phyloP scores from a whole-genome alignment of 768 basidiomycete genomes.

The Scleroderma bovista region DNA sequence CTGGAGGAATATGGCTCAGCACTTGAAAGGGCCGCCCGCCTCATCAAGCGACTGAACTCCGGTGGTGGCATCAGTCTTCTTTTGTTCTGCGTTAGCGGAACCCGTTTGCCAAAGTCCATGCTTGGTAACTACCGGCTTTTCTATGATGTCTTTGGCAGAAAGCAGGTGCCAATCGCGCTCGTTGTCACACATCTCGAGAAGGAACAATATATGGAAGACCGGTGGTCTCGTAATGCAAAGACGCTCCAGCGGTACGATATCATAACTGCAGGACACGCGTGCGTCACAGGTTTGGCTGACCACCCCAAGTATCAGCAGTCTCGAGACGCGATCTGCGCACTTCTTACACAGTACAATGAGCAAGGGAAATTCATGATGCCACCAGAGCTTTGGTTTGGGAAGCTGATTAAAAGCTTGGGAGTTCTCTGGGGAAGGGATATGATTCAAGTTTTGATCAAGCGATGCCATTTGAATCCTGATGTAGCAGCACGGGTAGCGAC shows the following conservation, averaged over 20 bases:
- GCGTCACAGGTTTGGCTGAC: conserved; percentile 22
- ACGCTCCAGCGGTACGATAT: conserved; percentile 17
- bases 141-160: conserved; percentile 19
- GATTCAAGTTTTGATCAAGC: conserved; percentile 19
- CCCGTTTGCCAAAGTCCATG: conserved; percentile 25
- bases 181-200: conserved; percentile 37
- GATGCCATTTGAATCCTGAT: conserved; percentile 19
- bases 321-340: conserved; percentile 14
- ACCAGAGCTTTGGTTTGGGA: conserved; percentile 22
- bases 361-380: conserved; percentile 29
- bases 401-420: conserved; percentile 17
- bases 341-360: conserved; percentile 16
- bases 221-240: conserved; percentile 25
- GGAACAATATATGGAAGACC: conserved; percentile 27
- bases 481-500: conserved; percentile 16
- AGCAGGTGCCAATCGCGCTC: conserved; percentile 34
- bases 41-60: conserved; percentile 28
- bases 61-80: conserved; percentile 36
- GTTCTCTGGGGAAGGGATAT: conserved; percentile 21
- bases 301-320: conserved; percentile 29
- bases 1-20: conserved; percentile 16
- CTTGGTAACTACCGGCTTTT: conserved; percentile 29
- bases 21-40: conserved; percentile 25
- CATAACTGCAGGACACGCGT: conserved; percentile 24
- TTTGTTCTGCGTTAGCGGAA: conserved; percentile 35